Percentiles rank a stretch among this genome's conserved stretches.
These are phyloP conservation scores for Neofusicoccum laricinum DNA, from an alignment of 2,329 filamentous ascomycete species.

Conservation along the genomic window DNA sequence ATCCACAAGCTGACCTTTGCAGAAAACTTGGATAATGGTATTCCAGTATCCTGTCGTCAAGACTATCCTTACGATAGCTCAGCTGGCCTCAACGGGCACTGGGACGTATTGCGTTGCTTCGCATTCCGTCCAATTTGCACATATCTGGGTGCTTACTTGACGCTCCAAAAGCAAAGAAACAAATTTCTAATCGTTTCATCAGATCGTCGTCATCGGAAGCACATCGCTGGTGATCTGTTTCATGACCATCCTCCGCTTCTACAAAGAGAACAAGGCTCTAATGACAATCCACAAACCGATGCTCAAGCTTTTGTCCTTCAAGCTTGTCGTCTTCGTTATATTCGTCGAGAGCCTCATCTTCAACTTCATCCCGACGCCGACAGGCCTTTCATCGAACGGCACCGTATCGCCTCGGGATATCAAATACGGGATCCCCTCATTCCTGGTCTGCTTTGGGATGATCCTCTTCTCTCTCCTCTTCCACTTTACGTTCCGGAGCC, in stretches of 20 bases:
- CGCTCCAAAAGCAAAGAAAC: conserved; percentile 18
- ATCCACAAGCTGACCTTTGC: not conserved
- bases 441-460: conserved; percentile 25
- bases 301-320: conserved; percentile 28
- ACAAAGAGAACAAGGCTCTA: conserved; percentile 20
- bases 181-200: conserved; percentile 19
- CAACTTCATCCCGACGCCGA: conserved; percentile 23
- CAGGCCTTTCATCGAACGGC: not conserved
- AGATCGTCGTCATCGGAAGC: conserved; percentile 23
- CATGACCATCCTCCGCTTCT: conserved; percentile 25
- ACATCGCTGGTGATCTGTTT: conserved; percentile 18
- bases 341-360: conserved; percentile 26
- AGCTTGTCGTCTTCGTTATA: conserved; percentile 27
- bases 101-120: conserved; percentile 22
- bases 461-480: conserved; percentile 24
- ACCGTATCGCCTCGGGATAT: conserved; percentile 21
- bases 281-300: conserved; percentile 15
- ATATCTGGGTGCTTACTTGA: conserved; percentile 18
- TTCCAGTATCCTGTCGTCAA: conserved; percentile 29
- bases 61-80: conserved; percentile 21
- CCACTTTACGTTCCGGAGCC: conserved; percentile 26
- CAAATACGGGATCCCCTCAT: conserved; percentile 24
- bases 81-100: conserved; percentile 23
- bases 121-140: not conserved
- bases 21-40: conserved; percentile 26